Percentiles rank a stretch among this genome's conserved stretches.
phyloP scores from a whole-genome alignment of 306 rosid species.

The Dalbergia cochinchinensis region DNA sequence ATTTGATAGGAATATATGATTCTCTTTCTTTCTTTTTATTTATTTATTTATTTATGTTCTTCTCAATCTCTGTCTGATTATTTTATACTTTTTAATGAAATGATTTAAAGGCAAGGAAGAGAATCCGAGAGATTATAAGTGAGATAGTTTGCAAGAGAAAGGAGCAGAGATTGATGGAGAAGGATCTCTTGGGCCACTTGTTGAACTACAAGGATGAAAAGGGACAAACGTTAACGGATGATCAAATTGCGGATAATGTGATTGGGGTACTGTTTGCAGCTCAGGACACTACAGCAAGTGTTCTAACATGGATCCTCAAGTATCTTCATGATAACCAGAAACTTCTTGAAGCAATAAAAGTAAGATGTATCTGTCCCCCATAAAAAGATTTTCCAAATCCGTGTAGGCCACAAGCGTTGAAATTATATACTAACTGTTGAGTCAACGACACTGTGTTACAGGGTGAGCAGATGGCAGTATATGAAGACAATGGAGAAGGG shows the following conservation, averaged over 20 bases:
- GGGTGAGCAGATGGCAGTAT: conserved; percentile 78
- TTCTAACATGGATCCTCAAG: conserved; percentile 88
- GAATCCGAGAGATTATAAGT: conserved; percentile 69
- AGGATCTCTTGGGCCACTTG: conserved; percentile 71
- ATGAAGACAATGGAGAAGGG: conserved; percentile 67
- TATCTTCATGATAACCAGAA: conserved; percentile 83
- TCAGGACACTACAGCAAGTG: conserved; percentile 95
- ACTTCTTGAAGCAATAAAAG: conserved; percentile 78
- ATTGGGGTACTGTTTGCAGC: conserved; percentile 95
- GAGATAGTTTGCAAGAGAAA: conserved; percentile 73
- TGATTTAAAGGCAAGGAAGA: conserved; percentile 70
- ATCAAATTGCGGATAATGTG: conserved; percentile 88
- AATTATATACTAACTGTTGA: conserved; percentile 29
- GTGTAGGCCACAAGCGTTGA: conserved; percentile 41
- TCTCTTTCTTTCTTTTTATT: neutral
- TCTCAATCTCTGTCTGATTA: too few relatives aligned
- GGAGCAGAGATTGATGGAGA: conserved; percentile 61
- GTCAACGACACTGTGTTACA: conserved; percentile 46
- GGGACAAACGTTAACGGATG: conserved; percentile 57
- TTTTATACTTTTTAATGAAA: neutral
- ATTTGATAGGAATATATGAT: neutral
- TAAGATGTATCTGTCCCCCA: conserved; percentile 29
- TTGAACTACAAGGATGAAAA: conserved; percentile 66
- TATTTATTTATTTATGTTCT: neutral
- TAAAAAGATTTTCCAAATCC: conserved; percentile 34